These are phyloP conservation scores for Rhynchospora tenuis DNA, from an alignment of 176 grass and related monocot species.

Conservation along the genomic window DNA sequence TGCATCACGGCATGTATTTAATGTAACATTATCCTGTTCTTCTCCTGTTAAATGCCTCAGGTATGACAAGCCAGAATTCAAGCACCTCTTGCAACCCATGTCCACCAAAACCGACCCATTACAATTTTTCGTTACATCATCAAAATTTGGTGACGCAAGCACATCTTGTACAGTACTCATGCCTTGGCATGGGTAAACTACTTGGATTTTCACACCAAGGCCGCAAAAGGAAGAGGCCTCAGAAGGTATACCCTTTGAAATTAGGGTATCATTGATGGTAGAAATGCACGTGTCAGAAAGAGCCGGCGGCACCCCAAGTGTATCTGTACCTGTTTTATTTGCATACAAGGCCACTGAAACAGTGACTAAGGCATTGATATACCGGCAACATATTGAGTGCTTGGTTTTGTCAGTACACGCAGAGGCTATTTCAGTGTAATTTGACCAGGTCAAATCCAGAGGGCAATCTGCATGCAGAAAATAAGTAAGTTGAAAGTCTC, in stretches of 20 bases:
- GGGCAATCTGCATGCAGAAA: conserved; percentile 62
- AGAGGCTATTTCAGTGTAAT: conserved; percentile 55
- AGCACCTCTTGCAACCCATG: conserved; percentile 71
- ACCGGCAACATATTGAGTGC: conserved; percentile 77
- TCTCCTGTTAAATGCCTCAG: conserved; percentile 74
- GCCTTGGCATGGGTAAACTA: conserved; percentile 69
- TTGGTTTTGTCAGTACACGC: conserved; percentile 64
- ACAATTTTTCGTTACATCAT: conserved; percentile 63
- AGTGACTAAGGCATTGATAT: conserved; percentile 70
- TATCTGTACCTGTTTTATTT: conserved; percentile 57
- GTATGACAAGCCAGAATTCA: conserved; percentile 88
- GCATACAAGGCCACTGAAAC: conserved; percentile 77
- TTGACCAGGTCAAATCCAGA: conserved; percentile 80
- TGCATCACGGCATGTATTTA: conserved; percentile 81
- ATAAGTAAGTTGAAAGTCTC: background rate
- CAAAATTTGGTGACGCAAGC: conserved; percentile 73
- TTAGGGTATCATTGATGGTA: conserved; percentile 58
- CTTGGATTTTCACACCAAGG: conserved; percentile 75
- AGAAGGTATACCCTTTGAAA: conserved; percentile 46
- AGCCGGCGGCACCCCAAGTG: conserved; percentile 59
- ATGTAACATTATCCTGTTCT: conserved; percentile 71
- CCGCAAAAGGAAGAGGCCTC: conserved; percentile 62
- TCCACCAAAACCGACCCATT: conserved; percentile 41
- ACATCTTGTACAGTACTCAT: conserved; percentile 73
- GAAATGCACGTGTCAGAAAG: conserved; percentile 51